Evolutionary conservation across 2,329 filamentous ascomycete species (phyloP).

Genomic region (Colletotrichum sansevieriae): DNA sequence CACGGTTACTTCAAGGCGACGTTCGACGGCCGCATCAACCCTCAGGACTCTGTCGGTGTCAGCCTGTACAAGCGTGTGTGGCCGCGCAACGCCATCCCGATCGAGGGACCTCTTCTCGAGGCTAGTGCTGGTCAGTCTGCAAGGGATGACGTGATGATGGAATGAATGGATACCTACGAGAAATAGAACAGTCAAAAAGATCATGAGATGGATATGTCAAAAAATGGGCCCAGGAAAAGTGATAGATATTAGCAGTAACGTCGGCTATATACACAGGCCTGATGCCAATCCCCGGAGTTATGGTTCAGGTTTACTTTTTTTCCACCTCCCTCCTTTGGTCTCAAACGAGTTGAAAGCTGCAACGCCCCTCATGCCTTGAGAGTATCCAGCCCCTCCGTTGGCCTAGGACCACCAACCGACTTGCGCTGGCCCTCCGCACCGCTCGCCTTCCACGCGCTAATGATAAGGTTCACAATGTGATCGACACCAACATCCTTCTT

Average conservation of each 20-base stretch:
- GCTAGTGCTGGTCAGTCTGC: constrained; percentile 43
- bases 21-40: constrained; percentile 96
- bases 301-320: constrained; percentile 16
- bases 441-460: constrained; percentile 93
- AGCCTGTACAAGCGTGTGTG: constrained; percentile 89
- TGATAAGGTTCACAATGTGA: constrained; percentile 87
- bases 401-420: constrained; percentile 67
- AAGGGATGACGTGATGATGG: constrained; percentile 56
- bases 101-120: constrained; percentile 59
- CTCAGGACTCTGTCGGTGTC: constrained; percentile 92
- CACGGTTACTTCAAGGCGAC: constrained; percentile 99
- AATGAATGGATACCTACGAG: constrained; percentile 48
- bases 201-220: constrained; percentile 41
- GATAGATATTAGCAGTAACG: constrained; percentile 37
- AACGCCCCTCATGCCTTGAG: constrained; percentile 46
- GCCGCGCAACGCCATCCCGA: constrained; percentile 74
- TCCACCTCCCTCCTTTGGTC: too few relatives aligned
- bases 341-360: not conserved
- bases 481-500: constrained; percentile 89
- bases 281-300: constrained; percentile 35
- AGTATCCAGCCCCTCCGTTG: constrained; percentile 68
- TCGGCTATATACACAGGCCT: constrained; percentile 35
- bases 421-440: constrained; percentile 77
- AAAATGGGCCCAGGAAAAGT: constrained; percentile 1
- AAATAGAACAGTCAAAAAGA: constrained; percentile 17